Evolutionary conservation across 2,329 filamentous ascomycete genomes (phyloP).

Genomic region (Macrophomina phaseolina): DNA sequence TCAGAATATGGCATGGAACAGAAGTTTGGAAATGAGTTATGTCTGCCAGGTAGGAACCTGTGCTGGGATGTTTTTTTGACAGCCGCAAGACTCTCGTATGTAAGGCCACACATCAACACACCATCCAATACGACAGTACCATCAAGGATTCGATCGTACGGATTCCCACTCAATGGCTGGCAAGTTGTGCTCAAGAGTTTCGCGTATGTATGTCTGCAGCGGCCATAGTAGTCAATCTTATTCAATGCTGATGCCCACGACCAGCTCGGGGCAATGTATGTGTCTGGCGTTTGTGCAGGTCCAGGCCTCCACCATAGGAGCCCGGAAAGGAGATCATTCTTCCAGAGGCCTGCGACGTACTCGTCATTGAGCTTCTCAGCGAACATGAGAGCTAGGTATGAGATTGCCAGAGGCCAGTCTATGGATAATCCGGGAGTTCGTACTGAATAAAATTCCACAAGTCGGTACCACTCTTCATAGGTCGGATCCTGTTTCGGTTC

Average conservation of each 20-base stretch:
- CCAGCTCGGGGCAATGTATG: not conserved
- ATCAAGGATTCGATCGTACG: too few species aligned
- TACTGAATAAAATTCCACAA: not conserved
- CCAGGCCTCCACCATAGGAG: not conserved
- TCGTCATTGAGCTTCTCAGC: not conserved
- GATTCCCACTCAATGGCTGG: too few species aligned
- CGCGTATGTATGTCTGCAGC: too few species aligned
- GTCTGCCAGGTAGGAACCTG: too few species aligned
- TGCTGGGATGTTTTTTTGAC: too few species aligned
- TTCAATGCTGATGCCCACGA: not conserved
- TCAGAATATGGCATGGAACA: too few species aligned
- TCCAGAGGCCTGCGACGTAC: not conserved
- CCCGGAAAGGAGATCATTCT: not conserved
- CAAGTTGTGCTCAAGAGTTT: too few species aligned
- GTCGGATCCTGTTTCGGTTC: not conserved
- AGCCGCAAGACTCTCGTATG: not conserved
- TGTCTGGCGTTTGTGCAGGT: not conserved
- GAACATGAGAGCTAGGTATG: not conserved
- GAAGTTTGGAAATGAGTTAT: too few species aligned
- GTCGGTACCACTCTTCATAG: not conserved
- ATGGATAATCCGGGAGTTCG: not conserved
- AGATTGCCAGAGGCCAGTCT: not conserved
- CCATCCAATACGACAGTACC: too few species aligned
- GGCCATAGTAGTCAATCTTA: not conserved
- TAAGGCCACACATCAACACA: not conserved